Conservation (phyloP, 2,329 filamentous ascomycete genomes). For the Xylaria arbuscula region DNA sequence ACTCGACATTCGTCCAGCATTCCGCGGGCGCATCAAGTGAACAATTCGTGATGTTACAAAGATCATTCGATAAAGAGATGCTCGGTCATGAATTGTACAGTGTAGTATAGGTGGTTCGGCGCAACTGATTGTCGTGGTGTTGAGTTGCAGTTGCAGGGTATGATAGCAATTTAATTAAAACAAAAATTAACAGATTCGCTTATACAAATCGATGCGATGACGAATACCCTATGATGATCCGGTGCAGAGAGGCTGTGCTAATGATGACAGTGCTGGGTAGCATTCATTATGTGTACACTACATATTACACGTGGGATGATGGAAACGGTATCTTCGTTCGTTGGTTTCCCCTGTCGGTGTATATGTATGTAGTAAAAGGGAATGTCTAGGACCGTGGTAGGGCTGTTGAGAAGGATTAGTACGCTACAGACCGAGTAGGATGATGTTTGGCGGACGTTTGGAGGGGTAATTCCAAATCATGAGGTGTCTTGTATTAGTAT, state of each 20-base stretch:
- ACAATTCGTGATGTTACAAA: not conserved
- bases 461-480: slow-evolving; percentile 38
- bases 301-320: not conserved
- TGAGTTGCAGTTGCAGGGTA: not conserved
- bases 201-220: slow-evolving; percentile 11
- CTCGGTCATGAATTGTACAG: no score
- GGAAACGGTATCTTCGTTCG: slow-evolving; percentile 8
- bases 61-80: not conserved
- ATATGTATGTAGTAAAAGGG: slow-evolving; percentile 6
- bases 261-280: slow-evolving; percentile 17
- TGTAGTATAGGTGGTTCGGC: no score
- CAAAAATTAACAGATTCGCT: not conserved
- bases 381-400: not conserved
- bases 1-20: slow-evolving; percentile 15
- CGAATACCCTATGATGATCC: slow-evolving; percentile 6
- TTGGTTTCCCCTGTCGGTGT: not conserved
- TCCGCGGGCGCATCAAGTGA: not conserved
- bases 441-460: not conserved
- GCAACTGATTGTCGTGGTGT: no score
- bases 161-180: not conserved
- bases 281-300: not conserved
- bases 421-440: not conserved
- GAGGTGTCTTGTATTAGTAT: slow-evolving; percentile 2
- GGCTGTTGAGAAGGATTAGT: slow-evolving; percentile 1
- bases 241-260: slow-evolving; percentile 23